Conservation (phyloP, 2,329 filamentous ascomycete genomes). For the Alternaria angustiovoidea region DNA sequence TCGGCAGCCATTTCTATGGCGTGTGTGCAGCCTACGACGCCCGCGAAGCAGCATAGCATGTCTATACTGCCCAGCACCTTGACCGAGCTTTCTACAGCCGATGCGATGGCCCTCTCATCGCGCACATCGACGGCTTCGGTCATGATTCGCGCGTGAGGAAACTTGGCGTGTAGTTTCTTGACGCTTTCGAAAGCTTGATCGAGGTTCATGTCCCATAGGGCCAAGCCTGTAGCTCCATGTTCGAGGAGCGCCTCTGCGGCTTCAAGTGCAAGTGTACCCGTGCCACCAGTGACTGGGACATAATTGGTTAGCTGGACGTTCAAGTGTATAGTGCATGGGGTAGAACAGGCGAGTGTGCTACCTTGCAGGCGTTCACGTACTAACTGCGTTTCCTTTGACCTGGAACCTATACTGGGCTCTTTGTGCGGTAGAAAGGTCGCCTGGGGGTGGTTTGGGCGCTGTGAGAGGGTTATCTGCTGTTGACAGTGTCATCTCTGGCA, state of each 20-base stretch:
- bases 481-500: conserved; percentile 61
- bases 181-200: conserved; percentile 56
- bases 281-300: conserved; percentile 67
- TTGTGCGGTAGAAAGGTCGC: conserved; percentile 52
- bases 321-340: not conserved
- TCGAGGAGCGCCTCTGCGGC: conserved; percentile 71
- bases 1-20: conserved; percentile 66
- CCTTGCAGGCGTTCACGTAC: conserved; percentile 49
- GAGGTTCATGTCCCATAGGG: conserved; percentile 67
- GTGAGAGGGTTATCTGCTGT: conserved; percentile 54
- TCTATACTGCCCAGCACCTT: conserved; percentile 61
- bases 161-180: conserved; percentile 59
- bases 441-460: conserved; percentile 55
- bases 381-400: conserved; percentile 62
- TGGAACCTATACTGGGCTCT: conserved; percentile 59
- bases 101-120: conserved; percentile 57
- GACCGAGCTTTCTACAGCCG: conserved; percentile 49
- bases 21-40: conserved; percentile 70
- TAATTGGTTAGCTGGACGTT: conserved; percentile 1
- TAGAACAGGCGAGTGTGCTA: conserved; percentile 14
- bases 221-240: conserved; percentile 68
- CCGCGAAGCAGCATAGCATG: conserved; percentile 71
- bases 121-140: conserved; percentile 68
- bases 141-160: conserved; percentile 62
- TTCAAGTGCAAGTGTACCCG: conserved; percentile 68